These are phyloP conservation scores for Lathyrus tuberosus DNA, from an alignment of 306 rosid species.

Conservation along the genomic window DNA sequence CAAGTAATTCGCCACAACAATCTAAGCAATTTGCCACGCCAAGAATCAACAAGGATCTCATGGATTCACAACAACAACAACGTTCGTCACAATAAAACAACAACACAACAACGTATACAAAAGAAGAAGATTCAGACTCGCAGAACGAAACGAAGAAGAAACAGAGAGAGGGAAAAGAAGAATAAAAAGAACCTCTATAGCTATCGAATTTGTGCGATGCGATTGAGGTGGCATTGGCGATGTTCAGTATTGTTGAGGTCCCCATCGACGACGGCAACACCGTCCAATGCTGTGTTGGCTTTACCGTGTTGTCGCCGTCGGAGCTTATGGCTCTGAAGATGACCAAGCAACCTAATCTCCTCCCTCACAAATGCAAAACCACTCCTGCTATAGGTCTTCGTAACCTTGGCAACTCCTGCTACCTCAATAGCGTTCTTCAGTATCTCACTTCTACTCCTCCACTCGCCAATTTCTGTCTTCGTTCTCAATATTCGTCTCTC, in stretches of 20 bases:
- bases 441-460: constrained; percentile 99
- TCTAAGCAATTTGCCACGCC: too few relatives aligned
- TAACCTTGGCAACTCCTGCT: constrained; percentile 97
- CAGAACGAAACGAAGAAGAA: too few relatives aligned
- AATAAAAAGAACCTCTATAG: background rate
- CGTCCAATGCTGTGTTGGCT: constrained; percentile 70
- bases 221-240: constrained; percentile 63
- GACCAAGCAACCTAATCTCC: constrained; percentile 95
- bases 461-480: constrained; percentile 99
- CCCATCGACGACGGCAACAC: constrained; percentile 45
- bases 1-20: too few relatives aligned
- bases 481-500: constrained; percentile 70
- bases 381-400: constrained; percentile 84
- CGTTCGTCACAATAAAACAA: too few relatives aligned
- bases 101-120: too few relatives aligned
- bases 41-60: too few relatives aligned
- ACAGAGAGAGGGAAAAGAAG: constrained; percentile 37
- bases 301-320: constrained; percentile 49
- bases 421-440: constrained; percentile 99
- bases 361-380: constrained; percentile 76
- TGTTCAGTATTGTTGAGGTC: constrained; percentile 30
- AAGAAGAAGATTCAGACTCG: too few relatives aligned
- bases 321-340: constrained; percentile 98
- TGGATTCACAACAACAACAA: too few relatives aligned
- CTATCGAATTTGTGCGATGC: constrained; percentile 64